Percentiles rank a stretch among this genome's conserved stretches.
Evolutionary conservation across 352 stramenopile species (phyloP).

Genomic region (Pythium utonaiense): DNA sequence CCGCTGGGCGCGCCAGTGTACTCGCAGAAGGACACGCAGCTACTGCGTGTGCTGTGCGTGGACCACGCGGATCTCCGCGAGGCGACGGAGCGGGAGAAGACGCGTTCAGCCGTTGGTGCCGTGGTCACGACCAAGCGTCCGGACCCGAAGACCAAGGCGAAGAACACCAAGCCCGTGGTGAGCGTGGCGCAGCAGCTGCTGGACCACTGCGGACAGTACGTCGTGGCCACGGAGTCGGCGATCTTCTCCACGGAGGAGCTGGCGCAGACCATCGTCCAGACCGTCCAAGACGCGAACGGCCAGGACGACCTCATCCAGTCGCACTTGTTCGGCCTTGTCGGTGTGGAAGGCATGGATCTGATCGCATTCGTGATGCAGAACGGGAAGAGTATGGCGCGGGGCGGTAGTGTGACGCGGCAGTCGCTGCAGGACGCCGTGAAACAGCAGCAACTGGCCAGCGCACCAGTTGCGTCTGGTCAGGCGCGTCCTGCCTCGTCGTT

Average conservation of each 20-base stretch:
- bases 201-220: conserved; percentile 35
- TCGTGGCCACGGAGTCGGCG: conserved; percentile 30
- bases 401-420: conserved; percentile 29
- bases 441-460: conserved; percentile 32
- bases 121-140: conserved; percentile 40
- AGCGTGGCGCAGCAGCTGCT: conserved; percentile 39
- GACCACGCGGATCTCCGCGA: conserved; percentile 49
- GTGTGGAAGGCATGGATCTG: conserved; percentile 83
- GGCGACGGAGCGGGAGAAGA: conserved; percentile 51
- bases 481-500: conserved; percentile 34
- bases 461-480: not conserved
- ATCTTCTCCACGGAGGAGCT: conserved; percentile 67
- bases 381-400: conserved; percentile 23
- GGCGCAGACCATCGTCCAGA: conserved; percentile 67
- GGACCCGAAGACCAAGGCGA: conserved; percentile 21
- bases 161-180: not conserved
- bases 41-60: conserved; percentile 51
- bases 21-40: conserved; percentile 14
- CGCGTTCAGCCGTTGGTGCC: conserved; percentile 36
- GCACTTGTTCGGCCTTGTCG: conserved; percentile 80
- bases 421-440: conserved; percentile 42
- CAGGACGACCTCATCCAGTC: conserved; percentile 61
- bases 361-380: conserved; percentile 77
- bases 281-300: conserved; percentile 39
- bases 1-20: conserved; percentile 7